Conservation (phyloP, 148 eudicot genomes). For the Silene uniflora region DNA sequence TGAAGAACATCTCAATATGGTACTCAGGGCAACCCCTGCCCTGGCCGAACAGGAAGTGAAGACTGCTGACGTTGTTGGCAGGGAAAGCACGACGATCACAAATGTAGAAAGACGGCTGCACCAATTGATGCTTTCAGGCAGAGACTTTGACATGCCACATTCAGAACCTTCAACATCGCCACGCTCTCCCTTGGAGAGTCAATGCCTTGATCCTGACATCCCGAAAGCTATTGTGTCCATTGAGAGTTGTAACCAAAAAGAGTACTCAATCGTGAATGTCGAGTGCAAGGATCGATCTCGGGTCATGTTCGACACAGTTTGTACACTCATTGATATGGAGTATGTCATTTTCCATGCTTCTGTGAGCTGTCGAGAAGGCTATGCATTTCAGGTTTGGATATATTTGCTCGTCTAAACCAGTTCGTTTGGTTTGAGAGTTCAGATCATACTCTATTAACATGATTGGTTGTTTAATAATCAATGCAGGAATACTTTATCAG, state of each 20-base stretch:
- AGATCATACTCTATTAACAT: background rate
- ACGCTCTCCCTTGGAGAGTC: conserved; percentile 10
- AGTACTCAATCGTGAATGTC: conserved; percentile 56
- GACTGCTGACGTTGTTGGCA: conserved; percentile 34
- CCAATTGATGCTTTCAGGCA: conserved; percentile 55
- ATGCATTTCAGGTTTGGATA: conserved; percentile 56
- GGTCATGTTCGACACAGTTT: conserved; percentile 68
- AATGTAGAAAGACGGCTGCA: conserved; percentile 60
- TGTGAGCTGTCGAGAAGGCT: conserved; percentile 40
- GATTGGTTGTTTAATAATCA: background rate
- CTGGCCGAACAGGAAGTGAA: conserved; percentile 37
- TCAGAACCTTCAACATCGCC: conserved; percentile 22
- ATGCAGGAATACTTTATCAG: conserved; percentile 60
- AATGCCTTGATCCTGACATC: conserved; percentile 20
- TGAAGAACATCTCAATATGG: conserved; percentile 48
- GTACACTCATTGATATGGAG: conserved; percentile 71
- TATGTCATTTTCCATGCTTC: conserved; percentile 67
- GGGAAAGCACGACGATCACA: conserved; percentile 40
- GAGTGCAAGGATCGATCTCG: conserved; percentile 52
- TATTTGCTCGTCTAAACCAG: background rate
- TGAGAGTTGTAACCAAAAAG: conserved; percentile 51
- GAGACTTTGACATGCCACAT: conserved; percentile 55
- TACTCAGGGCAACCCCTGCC: conserved; percentile 24
- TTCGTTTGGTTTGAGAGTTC: background rate
- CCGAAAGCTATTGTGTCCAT: conserved; percentile 29